Base-by-base conservation (phyloP, 805 yeast genomes). In the Teunomyces gatunensis region DNA sequence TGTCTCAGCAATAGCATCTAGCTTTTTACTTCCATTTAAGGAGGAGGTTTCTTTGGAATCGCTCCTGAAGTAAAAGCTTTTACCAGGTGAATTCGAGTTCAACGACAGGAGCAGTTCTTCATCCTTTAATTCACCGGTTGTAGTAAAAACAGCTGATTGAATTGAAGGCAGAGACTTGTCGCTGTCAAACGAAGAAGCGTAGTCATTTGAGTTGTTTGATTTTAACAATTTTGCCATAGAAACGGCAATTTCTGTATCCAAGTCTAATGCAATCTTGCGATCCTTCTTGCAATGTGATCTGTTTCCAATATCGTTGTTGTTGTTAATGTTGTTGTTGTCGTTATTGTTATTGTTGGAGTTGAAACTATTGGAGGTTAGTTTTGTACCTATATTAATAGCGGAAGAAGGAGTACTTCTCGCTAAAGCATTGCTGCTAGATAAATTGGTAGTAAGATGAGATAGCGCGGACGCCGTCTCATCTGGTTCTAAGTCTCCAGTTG, bases 201-300 rank as follows among this genome's bases (percentile, higher is more conserved):
- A 20, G 12, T 21, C 44, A 11, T 46, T 33, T 6, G 44, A 21
- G 10, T 53, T 37, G 33, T 35, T 40, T 17, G 43, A 27, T 39
- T 45, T 48, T 50, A 70, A 56, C 18, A 77, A 63, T 42, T 59
- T 63, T 2, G 81, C 80, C 73, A 74, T 67, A 29, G 75, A 68
- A n/a, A 68, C 71, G 20, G 74, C 77, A 37, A 77, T 74, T 45
- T 75, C 80, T 36, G 74, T 54, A 47, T 72, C 76, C 42, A 62
- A 52, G 44, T 62, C 64, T 25, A 52, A 50, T 30, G 32, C 35
- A 42, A 39, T 37, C 25, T 34, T 18, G 33, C 44, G 44, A 39
- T 40, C 39, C 28, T 47, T 29, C 36, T 37, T 36, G 44, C 35
- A 20, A 11, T 15, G 28, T 5, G 11, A 42, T 40, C 42, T 46